Percentiles rank a stretch among this genome's conserved stretches.
Evolutionary conservation across 2,329 filamentous ascomycete genomes (phyloP).

Genomic region (Periglandula ipomoeae): DNA sequence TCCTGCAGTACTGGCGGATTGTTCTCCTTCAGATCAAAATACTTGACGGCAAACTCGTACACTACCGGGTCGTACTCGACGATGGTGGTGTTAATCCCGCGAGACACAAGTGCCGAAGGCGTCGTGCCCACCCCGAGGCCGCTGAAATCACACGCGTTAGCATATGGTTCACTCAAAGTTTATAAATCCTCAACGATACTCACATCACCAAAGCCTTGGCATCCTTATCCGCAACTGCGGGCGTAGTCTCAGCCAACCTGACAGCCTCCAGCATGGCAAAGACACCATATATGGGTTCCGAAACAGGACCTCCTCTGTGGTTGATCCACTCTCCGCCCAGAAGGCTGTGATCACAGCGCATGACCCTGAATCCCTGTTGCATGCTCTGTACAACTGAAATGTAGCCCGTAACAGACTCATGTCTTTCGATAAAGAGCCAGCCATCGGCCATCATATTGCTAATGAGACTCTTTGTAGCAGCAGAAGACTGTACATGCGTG

Average conservation of each 20-base stretch:
- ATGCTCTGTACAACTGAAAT: constrained; percentile 78
- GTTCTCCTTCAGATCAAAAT: constrained; percentile 71
- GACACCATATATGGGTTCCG: constrained; percentile 90
- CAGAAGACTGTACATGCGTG: constrained; percentile 57
- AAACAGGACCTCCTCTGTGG: constrained; percentile 43
- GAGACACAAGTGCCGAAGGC: constrained; percentile 74
- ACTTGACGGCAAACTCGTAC: constrained; percentile 69
- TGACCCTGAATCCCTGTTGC: constrained; percentile 61
- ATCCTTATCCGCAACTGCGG: constrained; percentile 47
- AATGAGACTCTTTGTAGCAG: constrained; percentile 56
- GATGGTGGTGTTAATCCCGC: constrained; percentile 86
- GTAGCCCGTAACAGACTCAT: constrained; percentile 85
- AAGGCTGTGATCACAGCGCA: constrained; percentile 91
- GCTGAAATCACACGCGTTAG: constrained; percentile 31
- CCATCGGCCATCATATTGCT: constrained; percentile 52
- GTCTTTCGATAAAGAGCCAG: constrained; percentile 70
- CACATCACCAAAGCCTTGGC: constrained; percentile 81
- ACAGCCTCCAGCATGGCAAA: constrained; percentile 94
- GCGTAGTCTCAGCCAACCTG: constrained; percentile 59
- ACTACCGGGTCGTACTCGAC: constrained; percentile 92
- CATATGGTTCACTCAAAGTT: neutral
- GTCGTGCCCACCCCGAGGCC: constrained; percentile 90
- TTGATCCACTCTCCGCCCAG: constrained; percentile 84
- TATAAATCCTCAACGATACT: constrained; percentile 24
- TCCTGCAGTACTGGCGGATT: constrained; percentile 76